Base-by-base conservation (phyloP, 345 rosid species). In the Eucalyptus victrix region DNA sequence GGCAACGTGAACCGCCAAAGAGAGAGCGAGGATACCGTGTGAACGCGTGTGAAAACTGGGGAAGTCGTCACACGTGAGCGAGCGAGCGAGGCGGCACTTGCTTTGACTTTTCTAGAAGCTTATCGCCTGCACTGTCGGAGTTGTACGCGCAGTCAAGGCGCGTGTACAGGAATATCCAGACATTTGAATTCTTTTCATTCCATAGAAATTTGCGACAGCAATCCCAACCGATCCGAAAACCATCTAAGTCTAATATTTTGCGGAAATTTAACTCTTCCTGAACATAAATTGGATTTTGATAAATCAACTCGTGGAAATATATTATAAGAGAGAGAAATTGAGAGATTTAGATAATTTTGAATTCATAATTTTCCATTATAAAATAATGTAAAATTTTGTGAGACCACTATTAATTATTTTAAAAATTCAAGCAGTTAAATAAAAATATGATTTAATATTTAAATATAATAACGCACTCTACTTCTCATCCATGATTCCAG, bases 351-450 rank as follows among this genome's bases (percentile, higher is more conserved):
- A 53, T 1, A 0, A 2, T 56, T 56, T 56, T 56, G 13, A 56
- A 56, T 24, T 56, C 12, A 56, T 9, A 0, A 23, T 1, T 56
- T 56, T 24, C 1, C 2, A 56, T 24, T 56, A 0, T 23, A 24
- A 56, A 56, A 23, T 24, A 0, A 10, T 10, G 10, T 19, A 19
- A 53, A 53, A 8, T 53, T 53, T 53, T 53, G 2, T 1, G 0
- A 53, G 2, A 53, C 0, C 11, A 2, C 2, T 24, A 0, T 1
- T 56, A 60, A 1, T 0, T 12, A 13, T 60, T 28, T 0, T 60
- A 30, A 28, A 28, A 28, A 60, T 13, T 12, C n/a, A 60, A 1
- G 1, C 0, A 24, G 7, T 58, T 5, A 10, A 58, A 58, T 12
- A 0, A 60, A 60, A 11, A 1, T 0, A 1, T 0, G 17, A 28